Base-by-base conservation (phyloP, 2,329 filamentous ascomycete species). In the Penicillium sp. region DNA sequence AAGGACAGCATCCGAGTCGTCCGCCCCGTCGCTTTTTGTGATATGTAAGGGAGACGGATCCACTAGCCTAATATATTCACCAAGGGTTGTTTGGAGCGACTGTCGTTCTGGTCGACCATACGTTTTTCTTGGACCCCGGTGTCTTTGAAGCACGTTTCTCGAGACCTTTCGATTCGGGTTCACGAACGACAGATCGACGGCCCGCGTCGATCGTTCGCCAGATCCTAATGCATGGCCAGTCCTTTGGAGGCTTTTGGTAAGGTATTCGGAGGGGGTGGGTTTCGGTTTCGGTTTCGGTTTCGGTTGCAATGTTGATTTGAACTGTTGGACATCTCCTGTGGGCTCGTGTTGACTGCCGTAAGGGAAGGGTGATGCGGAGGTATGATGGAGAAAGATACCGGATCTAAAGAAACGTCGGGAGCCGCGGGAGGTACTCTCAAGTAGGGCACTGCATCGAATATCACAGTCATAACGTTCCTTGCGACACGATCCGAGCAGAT, bases 11-110 rank as follows among this genome's bases (percentile, higher is more conserved):
- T 68, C 57, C 15, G 70, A 49, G 9, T 54, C 46, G 7, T 49
- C 46, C 25, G 18, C 20, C n/a, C 31, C 18, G 18, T 13, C 28
- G 7, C 35, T 45, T 20, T 50, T 35, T 23, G 38, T 28, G 20
- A 38, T 47, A 44, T 28, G 46, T 12, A 50, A 50, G 5, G 70
- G 27, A 8, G 64, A 29, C 7, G 69, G 62, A 41, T 71, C 64
- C 44, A 72, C 59, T 44, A 62, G 44, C 44, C 60, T 53, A 43
- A 74, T 65, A 50, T 72, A 75, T 42, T 70, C 66, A 6, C 67
- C 67, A 44, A 72, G 56, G 42, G 72, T 70, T 6, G 59, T 65
- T 44, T 69, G 67, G 3, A 72, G 56, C 3, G 61, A 64, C 12
- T 56, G 44, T 38, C 60, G 57, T 25, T 48, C 40, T 13, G 57